Percentiles rank a stretch among this genome's conserved stretches.
Evolutionary conservation across 2,329 filamentous ascomycete genomes (phyloP).

Genomic region (Aciculosporium take): DNA sequence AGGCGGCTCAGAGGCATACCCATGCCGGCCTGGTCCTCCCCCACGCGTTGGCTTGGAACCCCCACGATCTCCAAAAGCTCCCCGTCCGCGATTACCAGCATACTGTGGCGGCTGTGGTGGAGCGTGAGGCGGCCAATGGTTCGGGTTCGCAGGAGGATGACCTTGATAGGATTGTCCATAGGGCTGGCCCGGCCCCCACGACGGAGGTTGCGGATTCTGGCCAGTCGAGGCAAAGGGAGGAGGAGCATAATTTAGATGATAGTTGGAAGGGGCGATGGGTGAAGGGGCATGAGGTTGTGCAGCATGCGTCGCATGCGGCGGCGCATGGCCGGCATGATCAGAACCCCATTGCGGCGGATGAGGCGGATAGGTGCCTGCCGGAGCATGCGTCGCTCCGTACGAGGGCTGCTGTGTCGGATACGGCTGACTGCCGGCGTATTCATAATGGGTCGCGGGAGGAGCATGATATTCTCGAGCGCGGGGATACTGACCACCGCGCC

Average conservation of each 20-base stretch:
- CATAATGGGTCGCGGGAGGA: constrained; percentile 25
- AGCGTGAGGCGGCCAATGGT: constrained; percentile 13
- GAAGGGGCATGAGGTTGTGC: constrained; percentile 30
- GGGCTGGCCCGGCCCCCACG: constrained; percentile 27
- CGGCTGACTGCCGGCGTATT: constrained; percentile 27
- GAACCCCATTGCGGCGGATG: constrained; percentile 28
- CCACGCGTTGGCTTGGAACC: constrained; percentile 18
- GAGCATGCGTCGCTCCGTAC: constrained; percentile 21
- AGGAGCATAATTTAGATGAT: constrained; percentile 44
- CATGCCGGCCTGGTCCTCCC: constrained; percentile 19
- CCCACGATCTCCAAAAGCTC: constrained; percentile 32
- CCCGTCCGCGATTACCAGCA: constrained; percentile 28
- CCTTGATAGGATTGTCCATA: constrained; percentile 23
- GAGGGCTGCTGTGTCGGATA: constrained; percentile 18
- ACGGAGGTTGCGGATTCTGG: constrained; percentile 29
- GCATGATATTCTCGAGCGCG: constrained; percentile 27
- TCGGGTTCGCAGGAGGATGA: constrained; percentile 14
- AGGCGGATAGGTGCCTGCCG: constrained; percentile 22
- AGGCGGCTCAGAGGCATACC: constrained; percentile 19
- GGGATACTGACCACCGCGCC: constrained; percentile 26
- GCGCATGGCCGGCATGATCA: constrained; percentile 21
- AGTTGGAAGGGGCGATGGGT: constrained; percentile 38
- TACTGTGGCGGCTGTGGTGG: constrained; percentile 22
- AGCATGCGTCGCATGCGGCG: constrained; percentile 24
- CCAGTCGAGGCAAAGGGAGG: constrained; percentile 32